Evolutionary conservation across 495 filamentous ascomycete species (phyloP), one percentile per base, ranked within the genome.

Genomic region (Talaromyces stipitatus): DNA sequence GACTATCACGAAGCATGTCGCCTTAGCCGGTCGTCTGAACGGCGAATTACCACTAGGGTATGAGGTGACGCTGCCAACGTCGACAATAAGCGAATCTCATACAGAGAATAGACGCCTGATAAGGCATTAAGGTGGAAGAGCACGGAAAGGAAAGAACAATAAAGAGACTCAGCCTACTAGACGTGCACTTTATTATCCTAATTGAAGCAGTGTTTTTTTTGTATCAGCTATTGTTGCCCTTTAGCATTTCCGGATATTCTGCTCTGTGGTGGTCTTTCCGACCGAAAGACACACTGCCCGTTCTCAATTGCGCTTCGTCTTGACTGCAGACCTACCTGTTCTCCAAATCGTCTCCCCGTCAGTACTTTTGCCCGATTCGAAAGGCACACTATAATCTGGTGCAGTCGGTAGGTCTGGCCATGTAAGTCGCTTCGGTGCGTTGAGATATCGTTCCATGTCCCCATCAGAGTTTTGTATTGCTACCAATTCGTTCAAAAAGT

Each of bases 261-360:
- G 24, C 60, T 67, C 50, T 63, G 64, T 50, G 62, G 56, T 38
- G 57, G 61, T 29, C 66, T 60, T 55, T 65, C 53, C 61, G 64
- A 69, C 27, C 45, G 55, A 46, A 62, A 66, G 27, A 56, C 61
- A 62, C 61, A 67, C 51, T 67, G 59, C 36, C 62, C 61, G 6
- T 58, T 56, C 56, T 64, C 50, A 11, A 64, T 58, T 26, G 64
- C 64, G 5, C 48, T 61, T 26, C 28, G 46, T 58, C 51, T 32
- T 23, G 51, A 54, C 14, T 58, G 60, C n/a, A 32, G 55, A 22
- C 61, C 59, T n/a, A 22, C 61, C 59, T n/a, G 63, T 63, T 24
- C 2, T 43, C 60, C 46, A 62, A 20, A 18, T 41, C 36, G 60
- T 23, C 52, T 66, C 20, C 54, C 61, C 63, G 62, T 61, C 55